A percentile compares a stretch with the other conserved stretches of the same genome.
These are phyloP conservation scores for Marasmius sp. DNA, from an alignment of 1,284 basidiomycete genomes.

Conservation along the genomic window DNA sequence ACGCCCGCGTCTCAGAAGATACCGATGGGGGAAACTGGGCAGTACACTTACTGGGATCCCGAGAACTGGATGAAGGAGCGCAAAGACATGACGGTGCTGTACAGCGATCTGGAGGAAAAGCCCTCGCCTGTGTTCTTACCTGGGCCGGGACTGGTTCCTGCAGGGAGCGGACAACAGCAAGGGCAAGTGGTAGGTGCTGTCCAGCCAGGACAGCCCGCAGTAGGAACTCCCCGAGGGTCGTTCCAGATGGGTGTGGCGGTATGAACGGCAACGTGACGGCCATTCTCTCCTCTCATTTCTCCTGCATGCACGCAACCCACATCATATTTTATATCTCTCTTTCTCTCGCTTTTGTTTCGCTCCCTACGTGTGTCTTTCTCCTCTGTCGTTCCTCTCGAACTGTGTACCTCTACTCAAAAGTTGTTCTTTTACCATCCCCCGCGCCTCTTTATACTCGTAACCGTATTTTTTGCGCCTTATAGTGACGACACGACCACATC, in stretches of 20 bases:
- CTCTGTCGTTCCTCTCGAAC: conserved; percentile 15
- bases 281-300: conserved; percentile 15
- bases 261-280: conserved; percentile 1
- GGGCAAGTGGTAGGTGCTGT: conserved; percentile 18
- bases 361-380: conserved; percentile 11
- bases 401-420: conserved; percentile 35
- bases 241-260: conserved; percentile 44
- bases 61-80: conserved; percentile 85
- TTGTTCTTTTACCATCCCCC: conserved; percentile 16
- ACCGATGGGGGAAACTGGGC: conserved; percentile 85
- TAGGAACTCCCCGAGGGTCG: conserved; percentile 32
- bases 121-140: conserved; percentile 58
- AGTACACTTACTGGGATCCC: conserved; percentile 92
- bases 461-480: conserved; percentile 14
- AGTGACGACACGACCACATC: background rate
- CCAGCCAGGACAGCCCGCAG: conserved; percentile 16
- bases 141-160: conserved; percentile 52
- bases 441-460: conserved; percentile 23
- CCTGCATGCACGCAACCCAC: conserved; percentile 16
- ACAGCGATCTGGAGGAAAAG: conserved; percentile 87
- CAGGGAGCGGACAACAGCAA: conserved; percentile 26
- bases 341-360: background rate
- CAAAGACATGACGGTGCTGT: conserved; percentile 86
- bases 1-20: conserved; percentile 85
- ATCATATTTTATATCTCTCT: conserved; percentile 8